Percentiles rank a stretch among this genome's conserved stretches.
phyloP scores from a whole-genome alignment of 2,329 filamentous ascomycete species.

The Aspergillus eucalypticola region DNA sequence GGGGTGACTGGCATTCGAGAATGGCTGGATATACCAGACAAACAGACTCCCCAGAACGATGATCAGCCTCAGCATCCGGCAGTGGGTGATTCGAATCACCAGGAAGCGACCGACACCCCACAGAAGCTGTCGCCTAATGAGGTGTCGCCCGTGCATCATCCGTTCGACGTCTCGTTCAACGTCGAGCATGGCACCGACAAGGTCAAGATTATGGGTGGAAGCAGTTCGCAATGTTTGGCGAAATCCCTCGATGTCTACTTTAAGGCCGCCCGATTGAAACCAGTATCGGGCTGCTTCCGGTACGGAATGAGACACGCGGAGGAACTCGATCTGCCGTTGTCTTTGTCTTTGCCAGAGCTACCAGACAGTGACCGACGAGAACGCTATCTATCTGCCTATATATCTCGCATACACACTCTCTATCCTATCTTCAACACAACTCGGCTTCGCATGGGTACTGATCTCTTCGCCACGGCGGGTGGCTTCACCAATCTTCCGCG shows the following conservation, averaged over 20 bases:
- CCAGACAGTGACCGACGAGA: conserved; percentile 2
- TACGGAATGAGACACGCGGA: conserved; percentile 19
- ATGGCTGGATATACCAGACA: conserved; percentile 17
- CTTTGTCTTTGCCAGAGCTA: conserved; percentile 11
- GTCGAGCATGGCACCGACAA: conserved; percentile 17
- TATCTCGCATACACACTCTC: conserved; percentile 9
- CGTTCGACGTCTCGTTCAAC: conserved; percentile 17
- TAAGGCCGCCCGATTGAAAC: conserved; percentile 12
- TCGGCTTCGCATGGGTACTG: neutral
- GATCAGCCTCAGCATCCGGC: neutral
- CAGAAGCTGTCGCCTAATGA: neutral
- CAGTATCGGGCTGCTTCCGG: conserved; percentile 15
- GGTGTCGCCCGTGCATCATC: conserved; percentile 15
- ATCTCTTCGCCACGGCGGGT: neutral
- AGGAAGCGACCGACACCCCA: neutral
- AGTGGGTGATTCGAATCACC: neutral
- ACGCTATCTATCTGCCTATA: conserved; percentile 5
- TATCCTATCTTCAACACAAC: conserved; percentile 12
- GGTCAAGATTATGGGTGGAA: conserved; percentile 17
- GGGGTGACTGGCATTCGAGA: conserved; percentile 16
- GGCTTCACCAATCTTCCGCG: conserved; percentile 3
- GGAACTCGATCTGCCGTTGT: conserved; percentile 13
- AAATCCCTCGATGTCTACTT: conserved; percentile 21
- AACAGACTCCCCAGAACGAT: neutral
- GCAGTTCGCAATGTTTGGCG: conserved; percentile 20